Evolutionary conservation across 208 protist genomes (phyloP).

Genomic region (Leishmania lainsoni): DNA sequence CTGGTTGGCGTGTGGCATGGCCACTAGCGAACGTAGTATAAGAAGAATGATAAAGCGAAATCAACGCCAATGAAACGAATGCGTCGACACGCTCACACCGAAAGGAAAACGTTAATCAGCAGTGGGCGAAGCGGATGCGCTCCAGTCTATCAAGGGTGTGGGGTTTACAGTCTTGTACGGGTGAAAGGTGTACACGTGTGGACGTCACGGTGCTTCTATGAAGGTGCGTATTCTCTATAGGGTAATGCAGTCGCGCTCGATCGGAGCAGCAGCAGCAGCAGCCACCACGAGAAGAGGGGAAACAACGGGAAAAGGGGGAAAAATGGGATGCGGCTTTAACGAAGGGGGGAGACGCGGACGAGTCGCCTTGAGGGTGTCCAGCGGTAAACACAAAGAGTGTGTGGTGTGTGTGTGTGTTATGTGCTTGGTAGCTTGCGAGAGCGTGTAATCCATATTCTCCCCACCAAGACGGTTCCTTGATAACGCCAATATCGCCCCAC

Average conservation of each 20-base stretch:
- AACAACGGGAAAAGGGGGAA: too few species aligned
- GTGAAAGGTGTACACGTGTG: neutral
- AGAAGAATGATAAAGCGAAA: neutral
- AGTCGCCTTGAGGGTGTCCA: neutral
- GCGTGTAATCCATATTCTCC: too few species aligned
- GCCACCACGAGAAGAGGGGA: neutral
- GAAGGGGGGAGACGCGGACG: neutral
- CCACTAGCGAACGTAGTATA: neutral
- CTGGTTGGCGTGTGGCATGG: slow-evolving; percentile 26
- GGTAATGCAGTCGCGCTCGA: neutral
- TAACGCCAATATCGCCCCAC: too few species aligned
- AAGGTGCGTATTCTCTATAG: neutral
- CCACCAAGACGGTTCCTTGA: neutral
- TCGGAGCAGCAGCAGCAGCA: neutral
- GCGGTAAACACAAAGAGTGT: neutral
- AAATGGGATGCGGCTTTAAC: neutral
- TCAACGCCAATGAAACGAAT: too few species aligned
- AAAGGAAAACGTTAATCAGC: neutral
- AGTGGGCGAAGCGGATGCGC: neutral
- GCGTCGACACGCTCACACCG: neutral
- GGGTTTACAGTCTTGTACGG: neutral
- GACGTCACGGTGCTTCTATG: neutral
- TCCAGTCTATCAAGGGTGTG: neutral
- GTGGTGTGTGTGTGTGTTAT: neutral
- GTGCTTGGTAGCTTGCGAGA: neutral